phyloP scores from a whole-genome alignment of 371 early-diverging fungal species.

The Cokeromyces recurvatus region DNA sequence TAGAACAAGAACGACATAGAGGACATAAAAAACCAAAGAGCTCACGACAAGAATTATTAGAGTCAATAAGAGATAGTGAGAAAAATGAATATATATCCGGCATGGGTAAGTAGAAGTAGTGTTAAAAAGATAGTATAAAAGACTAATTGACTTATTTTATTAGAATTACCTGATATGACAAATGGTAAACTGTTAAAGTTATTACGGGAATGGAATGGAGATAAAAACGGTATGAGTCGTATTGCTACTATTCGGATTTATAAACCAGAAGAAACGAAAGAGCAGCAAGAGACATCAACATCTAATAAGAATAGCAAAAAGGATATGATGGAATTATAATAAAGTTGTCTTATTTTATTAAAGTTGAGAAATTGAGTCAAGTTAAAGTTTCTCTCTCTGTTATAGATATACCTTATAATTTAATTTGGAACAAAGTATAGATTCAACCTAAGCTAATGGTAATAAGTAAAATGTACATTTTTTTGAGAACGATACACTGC shows the following conservation, averaged over 20 bases:
- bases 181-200: conserved; percentile 49
- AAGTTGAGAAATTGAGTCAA: no score
- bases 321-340: conserved; percentile 5
- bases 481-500: no score
- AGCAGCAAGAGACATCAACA: background rate
- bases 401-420: no score
- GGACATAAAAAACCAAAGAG: conserved; percentile 47
- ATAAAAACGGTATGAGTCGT: conserved; percentile 43
- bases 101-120: conserved; percentile 46
- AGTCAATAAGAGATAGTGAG: conserved; percentile 41
- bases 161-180: conserved; percentile 58
- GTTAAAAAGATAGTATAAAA: background rate
- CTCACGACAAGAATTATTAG: conserved; percentile 44
- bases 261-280: conserved; percentile 1
- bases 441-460: no score
- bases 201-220: conserved; percentile 59
- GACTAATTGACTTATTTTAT: background rate
- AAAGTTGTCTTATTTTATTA: no score
- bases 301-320: background rate
- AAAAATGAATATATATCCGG: conserved; percentile 53
- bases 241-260: conserved; percentile 25
- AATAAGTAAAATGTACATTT: no score
- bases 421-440: no score
- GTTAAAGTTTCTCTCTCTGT: no score
- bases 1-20: conserved; percentile 41